phyloP scores from a whole-genome alignment of 805 yeast genomes.

The Saccharomycopsis babjevae region DNA sequence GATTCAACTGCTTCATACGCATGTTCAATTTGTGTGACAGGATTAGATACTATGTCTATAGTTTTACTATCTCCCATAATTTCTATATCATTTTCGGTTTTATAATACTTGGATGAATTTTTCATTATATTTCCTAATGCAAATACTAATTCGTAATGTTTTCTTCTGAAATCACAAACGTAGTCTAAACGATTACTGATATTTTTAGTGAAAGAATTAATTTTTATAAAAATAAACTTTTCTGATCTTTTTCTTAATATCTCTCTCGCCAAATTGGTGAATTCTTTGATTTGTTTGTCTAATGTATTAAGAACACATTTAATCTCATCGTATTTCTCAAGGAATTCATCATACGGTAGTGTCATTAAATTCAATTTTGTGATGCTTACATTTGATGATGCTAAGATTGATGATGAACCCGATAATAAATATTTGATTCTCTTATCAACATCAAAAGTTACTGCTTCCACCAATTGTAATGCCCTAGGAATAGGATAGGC shows the following conservation, averaged over 20 bases:
- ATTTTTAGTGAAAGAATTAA: conserved; percentile 35
- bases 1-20: conserved; percentile 34
- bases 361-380: conserved; percentile 32
- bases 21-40: conserved; percentile 27
- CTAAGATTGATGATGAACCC: conserved; percentile 20
- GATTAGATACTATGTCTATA: conserved; percentile 15
- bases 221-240: conserved; percentile 53
- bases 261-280: conserved; percentile 62
- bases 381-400: not conserved
- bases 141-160: conserved; percentile 40
- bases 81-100: not conserved
- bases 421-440: conserved; percentile 33
- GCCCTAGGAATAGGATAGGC: conserved; percentile 59
- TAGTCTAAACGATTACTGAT: conserved; percentile 36
- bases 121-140: conserved; percentile 25
- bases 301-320: conserved; percentile 35
- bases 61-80: not conserved
- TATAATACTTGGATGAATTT: not conserved
- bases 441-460: conserved; percentile 45
- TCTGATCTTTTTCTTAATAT: conserved; percentile 63
- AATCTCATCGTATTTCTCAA: conserved; percentile 24
- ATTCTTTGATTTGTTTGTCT: conserved; percentile 54
- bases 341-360: conserved; percentile 33
- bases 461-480: conserved; percentile 51
- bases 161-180: conserved; percentile 36